Evolutionary conservation across 805 yeast genomes (phyloP).

Genomic region (Metschnikowia orientalis): DNA sequence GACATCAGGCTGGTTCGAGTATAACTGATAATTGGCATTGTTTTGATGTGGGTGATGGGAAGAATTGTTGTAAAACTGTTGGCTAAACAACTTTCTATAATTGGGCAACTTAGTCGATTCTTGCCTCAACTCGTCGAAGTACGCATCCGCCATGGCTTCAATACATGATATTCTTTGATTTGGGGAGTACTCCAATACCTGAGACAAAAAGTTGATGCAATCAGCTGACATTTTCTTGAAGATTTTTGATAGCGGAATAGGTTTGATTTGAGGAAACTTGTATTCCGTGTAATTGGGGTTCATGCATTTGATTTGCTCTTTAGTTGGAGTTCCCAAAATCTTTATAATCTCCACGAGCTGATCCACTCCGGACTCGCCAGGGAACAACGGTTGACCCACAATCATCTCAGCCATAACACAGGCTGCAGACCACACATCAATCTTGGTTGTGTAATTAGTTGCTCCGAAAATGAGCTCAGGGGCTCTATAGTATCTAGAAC

Average conservation of each 20-base stretch:
- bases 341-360: constrained; percentile 96
- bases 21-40: constrained; percentile 41
- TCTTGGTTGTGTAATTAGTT: constrained; percentile 91
- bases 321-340: constrained; percentile 90
- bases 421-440: constrained; percentile 96
- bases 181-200: constrained; percentile 67
- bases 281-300: constrained; percentile 97
- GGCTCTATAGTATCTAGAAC: constrained; percentile 95
- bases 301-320: constrained; percentile 90
- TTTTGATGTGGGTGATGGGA: constrained; percentile 27
- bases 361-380: constrained; percentile 97
- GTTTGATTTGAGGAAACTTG: constrained; percentile 83
- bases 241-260: constrained; percentile 66
- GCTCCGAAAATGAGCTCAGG: constrained; percentile 98
- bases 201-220: constrained; percentile 52
- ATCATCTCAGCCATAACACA: constrained; percentile 97
- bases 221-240: constrained; percentile 54
- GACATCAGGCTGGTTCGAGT: constrained; percentile 36
- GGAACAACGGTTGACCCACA: constrained; percentile 94
- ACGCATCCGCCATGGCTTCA: constrained; percentile 47
- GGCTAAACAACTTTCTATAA: constrained; percentile 40
- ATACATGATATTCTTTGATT: constrained; percentile 56
- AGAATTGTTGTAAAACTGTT: constrained; percentile 30
- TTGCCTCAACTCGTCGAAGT: constrained; percentile 51
- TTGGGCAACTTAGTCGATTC: constrained; percentile 37